Evolutionary conservation across 2,329 filamentous ascomycete genomes (phyloP).

Genomic region (Apiospora rasikravindrae): DNA sequence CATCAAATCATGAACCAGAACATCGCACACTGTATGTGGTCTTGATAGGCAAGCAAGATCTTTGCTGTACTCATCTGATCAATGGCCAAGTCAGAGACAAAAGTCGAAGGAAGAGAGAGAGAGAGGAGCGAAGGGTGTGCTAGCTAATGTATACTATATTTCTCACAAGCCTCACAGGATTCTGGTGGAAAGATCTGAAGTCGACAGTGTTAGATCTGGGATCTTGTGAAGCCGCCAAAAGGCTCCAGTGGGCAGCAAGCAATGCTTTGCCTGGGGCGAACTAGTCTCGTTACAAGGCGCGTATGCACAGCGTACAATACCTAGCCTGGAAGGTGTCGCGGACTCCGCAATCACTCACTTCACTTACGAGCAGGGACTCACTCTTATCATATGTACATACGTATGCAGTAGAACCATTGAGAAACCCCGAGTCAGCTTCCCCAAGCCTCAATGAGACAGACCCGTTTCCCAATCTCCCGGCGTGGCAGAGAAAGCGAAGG

Average conservation of each 20-base stretch:
- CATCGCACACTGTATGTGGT: not conserved
- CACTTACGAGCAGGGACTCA: not conserved
- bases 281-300: slow-evolving; percentile 1
- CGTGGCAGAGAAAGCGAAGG: too few relatives aligned
- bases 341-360: slow-evolving; percentile 2
- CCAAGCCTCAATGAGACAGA: not conserved
- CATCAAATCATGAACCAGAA: not conserved
- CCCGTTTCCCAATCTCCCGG: not conserved
- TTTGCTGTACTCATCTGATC: not conserved
- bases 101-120: not conserved
- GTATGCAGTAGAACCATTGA: not conserved
- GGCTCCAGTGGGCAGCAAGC: not conserved
- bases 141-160: not conserved
- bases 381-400: not conserved
- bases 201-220: not conserved
- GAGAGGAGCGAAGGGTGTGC: not conserved
- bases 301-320: not conserved
- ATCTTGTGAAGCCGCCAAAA: not conserved
- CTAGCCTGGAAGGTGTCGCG: not conserved
- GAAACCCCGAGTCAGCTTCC: slow-evolving; percentile 12
- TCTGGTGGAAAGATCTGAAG: slow-evolving; percentile 1
- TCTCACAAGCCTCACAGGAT: not conserved
- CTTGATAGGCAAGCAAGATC: not conserved
- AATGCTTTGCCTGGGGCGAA: slow-evolving; percentile 7
- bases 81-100: not conserved